A percentile compares a stretch with the other conserved stretches of the same genome.
These are phyloP conservation scores for Pichia sporocuriosa DNA, from an alignment of 805 yeast genomes.

Conservation along the genomic window DNA sequence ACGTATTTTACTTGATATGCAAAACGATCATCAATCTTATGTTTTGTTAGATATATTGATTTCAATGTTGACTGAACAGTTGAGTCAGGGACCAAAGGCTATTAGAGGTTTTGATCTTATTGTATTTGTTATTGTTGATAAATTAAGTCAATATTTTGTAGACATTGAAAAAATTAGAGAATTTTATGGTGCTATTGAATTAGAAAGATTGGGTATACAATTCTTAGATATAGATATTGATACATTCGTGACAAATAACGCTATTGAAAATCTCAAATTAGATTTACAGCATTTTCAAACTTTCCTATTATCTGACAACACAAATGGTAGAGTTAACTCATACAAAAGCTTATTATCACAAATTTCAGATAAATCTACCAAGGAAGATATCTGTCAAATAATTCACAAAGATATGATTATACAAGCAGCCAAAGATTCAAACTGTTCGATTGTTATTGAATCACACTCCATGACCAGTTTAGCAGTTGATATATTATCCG, in stretches of 20 bases:
- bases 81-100: constrained; percentile 48
- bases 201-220: constrained; percentile 29
- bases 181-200: constrained; percentile 13
- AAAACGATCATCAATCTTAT: constrained; percentile 62
- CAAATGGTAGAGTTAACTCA: constrained; percentile 14
- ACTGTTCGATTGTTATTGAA: constrained; percentile 53
- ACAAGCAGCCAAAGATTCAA: constrained; percentile 37
- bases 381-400: constrained; percentile 51
- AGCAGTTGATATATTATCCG: constrained; percentile 71
- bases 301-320: constrained; percentile 1
- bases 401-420: constrained; percentile 42
- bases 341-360: constrained; percentile 31
- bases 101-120: constrained; percentile 59
- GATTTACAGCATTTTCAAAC: constrained; percentile 25
- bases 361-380: constrained; percentile 51
- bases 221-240: constrained; percentile 38
- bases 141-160: not conserved
- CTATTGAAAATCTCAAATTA: constrained; percentile 30
- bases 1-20: constrained; percentile 51
- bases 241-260: constrained; percentile 30
- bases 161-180: constrained; percentile 8
- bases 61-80: constrained; percentile 57
- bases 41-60: constrained; percentile 62
- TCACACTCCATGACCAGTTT: constrained; percentile 79
- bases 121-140: constrained; percentile 23